Evolutionary conservation across 2,329 filamentous ascomycete genomes (phyloP).

Genomic region (Claviceps sp.): DNA sequence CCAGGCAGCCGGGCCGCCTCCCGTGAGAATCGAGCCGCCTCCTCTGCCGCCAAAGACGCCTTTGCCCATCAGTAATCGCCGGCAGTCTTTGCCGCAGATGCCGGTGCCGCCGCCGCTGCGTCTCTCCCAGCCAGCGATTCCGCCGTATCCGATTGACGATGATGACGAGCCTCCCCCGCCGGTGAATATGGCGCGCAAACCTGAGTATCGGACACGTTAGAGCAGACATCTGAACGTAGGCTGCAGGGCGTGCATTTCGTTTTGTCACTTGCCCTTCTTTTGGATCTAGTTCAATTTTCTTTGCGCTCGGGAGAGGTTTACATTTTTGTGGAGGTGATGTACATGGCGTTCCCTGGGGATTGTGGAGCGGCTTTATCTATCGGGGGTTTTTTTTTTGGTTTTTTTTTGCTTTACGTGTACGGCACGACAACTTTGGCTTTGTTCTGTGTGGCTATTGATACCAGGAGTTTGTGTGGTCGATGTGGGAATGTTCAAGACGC

Average conservation of each 20-base stretch:
- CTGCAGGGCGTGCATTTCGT: neutral
- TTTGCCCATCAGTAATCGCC: slow-evolving; percentile 31
- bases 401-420: neutral
- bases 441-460: neutral
- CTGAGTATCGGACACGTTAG: slow-evolving; percentile 42
- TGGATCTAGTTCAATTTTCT: neutral
- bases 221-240: neutral
- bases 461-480: neutral
- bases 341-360: neutral
- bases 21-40: slow-evolving; percentile 43
- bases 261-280: neutral
- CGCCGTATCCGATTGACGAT: slow-evolving; percentile 69
- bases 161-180: slow-evolving; percentile 63
- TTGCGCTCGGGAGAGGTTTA: neutral
- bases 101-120: slow-evolving; percentile 10
- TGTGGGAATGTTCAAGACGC: neutral
- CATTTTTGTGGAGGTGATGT: neutral
- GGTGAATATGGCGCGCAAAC: slow-evolving; percentile 79
- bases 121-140: slow-evolving; percentile 24
- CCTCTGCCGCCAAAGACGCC: slow-evolving; percentile 69
- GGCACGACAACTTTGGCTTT: neutral
- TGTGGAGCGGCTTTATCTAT: neutral
- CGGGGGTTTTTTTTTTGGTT: too few species aligned
- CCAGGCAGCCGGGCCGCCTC: slow-evolving; percentile 14
- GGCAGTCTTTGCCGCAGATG: slow-evolving; percentile 13